Evolutionary conservation across 495 filamentous ascomycete species (phyloP), one percentile per base, ranked within the genome.

Genomic region (Hypoxylon rickii): DNA sequence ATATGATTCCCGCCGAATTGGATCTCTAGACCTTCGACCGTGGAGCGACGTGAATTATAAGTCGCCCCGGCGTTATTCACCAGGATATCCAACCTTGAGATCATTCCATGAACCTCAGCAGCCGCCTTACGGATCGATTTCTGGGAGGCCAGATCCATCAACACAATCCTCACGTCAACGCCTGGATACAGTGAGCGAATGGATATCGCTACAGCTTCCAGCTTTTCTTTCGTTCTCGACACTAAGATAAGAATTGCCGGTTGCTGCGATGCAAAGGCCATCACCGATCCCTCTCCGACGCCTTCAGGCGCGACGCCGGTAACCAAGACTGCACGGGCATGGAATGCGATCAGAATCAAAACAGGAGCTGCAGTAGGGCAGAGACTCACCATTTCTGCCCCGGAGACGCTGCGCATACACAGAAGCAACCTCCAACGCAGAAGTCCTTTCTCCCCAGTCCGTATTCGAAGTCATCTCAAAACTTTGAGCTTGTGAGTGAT

Each of bases 1-100:
- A 83, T 74, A 55, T 86, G 81, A 61, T 86, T 86, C 11, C 78
- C 79, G 21, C 78, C 73, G 1, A 79, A 75, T 64, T 86, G 84
- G 59, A 80, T 72, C 49, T 83, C 77, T 66, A 84, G 83, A 11
- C 79, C 72, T 34, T 77, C 73, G 45, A 62, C 72, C 0, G 55
- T 74, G 46, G 40, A 68, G 41, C 56, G 64, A 13, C 66, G 61
- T 0, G 68, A 67, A 1, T 71, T 70, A 3, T 69, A 63, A 38
- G 63, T 64, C 26, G 70, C 63, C 13, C 77, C 79, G 5, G 80
- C 82, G 42, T 84, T 85, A 64, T 85, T 85, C 47, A 84, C 65
- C 4, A 86, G 65, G 1, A 78, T 74, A 64, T 86, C 83, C 0
- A 86, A 50, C 24, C 60, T 67, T 32, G 71, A 65, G n/a, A 74